Conservation (phyloP, 441 rosid genomes). For the Corymbia calophylla region DNA sequence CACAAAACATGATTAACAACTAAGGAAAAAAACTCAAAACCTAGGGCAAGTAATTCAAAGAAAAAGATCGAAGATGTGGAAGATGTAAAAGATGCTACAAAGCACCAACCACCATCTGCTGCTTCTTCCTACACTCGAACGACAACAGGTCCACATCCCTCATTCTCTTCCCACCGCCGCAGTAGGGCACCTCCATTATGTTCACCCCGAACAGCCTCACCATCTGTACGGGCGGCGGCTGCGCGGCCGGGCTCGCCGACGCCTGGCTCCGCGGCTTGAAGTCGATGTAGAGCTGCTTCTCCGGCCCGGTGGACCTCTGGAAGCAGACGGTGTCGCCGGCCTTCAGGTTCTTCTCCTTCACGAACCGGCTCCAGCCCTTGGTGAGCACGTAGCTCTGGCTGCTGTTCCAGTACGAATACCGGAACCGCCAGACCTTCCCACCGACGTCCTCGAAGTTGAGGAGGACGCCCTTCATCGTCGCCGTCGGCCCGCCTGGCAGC, state of each 20-base stretch:
- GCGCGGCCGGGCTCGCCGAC: not conserved
- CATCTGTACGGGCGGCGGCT: not conserved
- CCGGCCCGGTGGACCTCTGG: not conserved
- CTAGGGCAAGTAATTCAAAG: not conserved
- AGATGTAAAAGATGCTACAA: not conserved
- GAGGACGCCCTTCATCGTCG: not conserved
- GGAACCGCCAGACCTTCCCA: slow-evolving; percentile 1
- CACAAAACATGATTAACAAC: not conserved
- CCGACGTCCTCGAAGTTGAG: slow-evolving; percentile 1
- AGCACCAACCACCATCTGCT: not conserved
- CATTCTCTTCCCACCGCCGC: not conserved
- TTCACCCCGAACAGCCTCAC: slow-evolving; percentile 1
- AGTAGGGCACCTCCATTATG: not conserved
- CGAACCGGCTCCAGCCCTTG: slow-evolving; percentile 2
- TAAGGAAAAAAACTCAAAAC: not conserved
- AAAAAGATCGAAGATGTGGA: not conserved
- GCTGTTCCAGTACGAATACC: not conserved
- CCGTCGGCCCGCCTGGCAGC: not conserved
- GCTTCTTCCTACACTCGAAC: not conserved
- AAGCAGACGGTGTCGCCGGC: slow-evolving; percentile 3
- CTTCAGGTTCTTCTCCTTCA: not conserved
- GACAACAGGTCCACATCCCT: not conserved
- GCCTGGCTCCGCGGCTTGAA: not conserved
- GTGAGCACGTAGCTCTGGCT: not conserved
- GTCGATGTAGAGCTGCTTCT: not conserved